Percentiles rank a stretch among this genome's conserved stretches.
These are phyloP conservation scores for Sugiyamaella pinicola DNA, from an alignment of 1,139 yeast genomes.

Conservation along the genomic window DNA sequence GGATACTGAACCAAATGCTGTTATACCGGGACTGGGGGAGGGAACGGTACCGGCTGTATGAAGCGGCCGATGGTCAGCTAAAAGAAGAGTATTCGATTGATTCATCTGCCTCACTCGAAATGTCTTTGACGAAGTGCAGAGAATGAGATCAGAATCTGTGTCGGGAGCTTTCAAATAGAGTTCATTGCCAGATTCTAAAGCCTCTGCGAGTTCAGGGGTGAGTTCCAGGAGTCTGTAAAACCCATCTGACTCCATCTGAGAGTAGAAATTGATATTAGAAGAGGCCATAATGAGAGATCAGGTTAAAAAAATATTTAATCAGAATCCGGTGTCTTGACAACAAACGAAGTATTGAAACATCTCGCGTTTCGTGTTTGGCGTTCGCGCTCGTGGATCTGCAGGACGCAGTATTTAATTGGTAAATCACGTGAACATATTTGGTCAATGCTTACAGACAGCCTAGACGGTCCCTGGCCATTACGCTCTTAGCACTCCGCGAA, in stretches of 20 bases:
- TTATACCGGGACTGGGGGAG: slow-evolving; percentile 35
- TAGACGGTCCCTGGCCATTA: too few relatives aligned
- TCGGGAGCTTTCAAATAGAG: slow-evolving; percentile 52
- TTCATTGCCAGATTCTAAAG: slow-evolving; percentile 44
- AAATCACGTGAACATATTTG: too few relatives aligned
- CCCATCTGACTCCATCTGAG: slow-evolving; percentile 36
- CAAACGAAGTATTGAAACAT: too few relatives aligned
- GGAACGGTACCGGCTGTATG: too few relatives aligned
- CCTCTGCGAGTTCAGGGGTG: slow-evolving; percentile 54
- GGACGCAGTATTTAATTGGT: too few relatives aligned
- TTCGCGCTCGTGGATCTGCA: too few relatives aligned
- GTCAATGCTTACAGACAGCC: too few relatives aligned
- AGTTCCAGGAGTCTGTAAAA: slow-evolving; percentile 62
- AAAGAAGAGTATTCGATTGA: slow-evolving; percentile 78
- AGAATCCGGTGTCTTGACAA: too few relatives aligned
- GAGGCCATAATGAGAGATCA: not conserved
- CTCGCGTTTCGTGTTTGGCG: too few relatives aligned
- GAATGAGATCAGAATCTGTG: slow-evolving; percentile 52
- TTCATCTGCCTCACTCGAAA: slow-evolving; percentile 75
- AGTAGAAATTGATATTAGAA: slow-evolving; percentile 24
- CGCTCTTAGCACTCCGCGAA: not conserved
- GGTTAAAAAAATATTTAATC: too few relatives aligned
- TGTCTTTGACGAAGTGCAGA: slow-evolving; percentile 63
- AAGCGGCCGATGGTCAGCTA: slow-evolving; percentile 48
- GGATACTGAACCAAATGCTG: slow-evolving; percentile 49